These are phyloP conservation scores for Cicer chorassanicum DNA, from an alignment of 306 rosid genomes.

Conservation along the genomic window DNA sequence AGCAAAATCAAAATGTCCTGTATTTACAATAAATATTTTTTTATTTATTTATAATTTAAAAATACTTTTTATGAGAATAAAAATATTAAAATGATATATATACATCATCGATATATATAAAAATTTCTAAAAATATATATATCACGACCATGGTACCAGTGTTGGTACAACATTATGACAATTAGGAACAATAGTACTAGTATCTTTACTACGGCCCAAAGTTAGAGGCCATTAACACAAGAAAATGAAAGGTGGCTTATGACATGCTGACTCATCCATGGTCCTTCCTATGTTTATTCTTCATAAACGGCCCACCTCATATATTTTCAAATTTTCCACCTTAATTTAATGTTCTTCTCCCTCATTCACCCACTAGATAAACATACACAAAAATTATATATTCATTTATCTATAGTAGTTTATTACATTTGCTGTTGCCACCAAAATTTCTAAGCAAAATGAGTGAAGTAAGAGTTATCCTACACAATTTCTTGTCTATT, in stretches of 20 bases:
- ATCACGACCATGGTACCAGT: not conserved
- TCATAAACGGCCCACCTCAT: constrained; percentile 66
- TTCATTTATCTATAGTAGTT: constrained; percentile 26
- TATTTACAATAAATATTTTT: too few relatives aligned
- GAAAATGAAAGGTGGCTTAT: constrained; percentile 43
- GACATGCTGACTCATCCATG: constrained; percentile 45
- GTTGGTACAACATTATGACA: constrained; percentile 3
- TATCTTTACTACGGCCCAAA: not conserved
- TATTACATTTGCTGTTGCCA: constrained; percentile 26
- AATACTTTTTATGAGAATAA: too few relatives aligned
- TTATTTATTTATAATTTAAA: too few relatives aligned
- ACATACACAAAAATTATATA: constrained; percentile 2
- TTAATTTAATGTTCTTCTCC: constrained; percentile 49
- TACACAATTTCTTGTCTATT: constrained; percentile 15
- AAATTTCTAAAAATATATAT: constrained; percentile 1
- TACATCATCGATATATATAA: too few relatives aligned
- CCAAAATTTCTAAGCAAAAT: constrained; percentile 48
- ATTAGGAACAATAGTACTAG: constrained; percentile 20
- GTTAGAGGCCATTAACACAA: constrained; percentile 18
- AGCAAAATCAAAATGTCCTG: too few relatives aligned
- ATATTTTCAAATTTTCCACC: constrained; percentile 57
- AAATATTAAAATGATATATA: too few relatives aligned
- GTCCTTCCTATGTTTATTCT: constrained; percentile 36
- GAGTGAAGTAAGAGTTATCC: constrained; percentile 72
- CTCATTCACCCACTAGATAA: constrained; percentile 19